A percentile compares a stretch with the other conserved stretches of the same genome.
Conservation (phyloP, 495 filamentous ascomycete species). For the Penicillium cinerascens region DNA sequence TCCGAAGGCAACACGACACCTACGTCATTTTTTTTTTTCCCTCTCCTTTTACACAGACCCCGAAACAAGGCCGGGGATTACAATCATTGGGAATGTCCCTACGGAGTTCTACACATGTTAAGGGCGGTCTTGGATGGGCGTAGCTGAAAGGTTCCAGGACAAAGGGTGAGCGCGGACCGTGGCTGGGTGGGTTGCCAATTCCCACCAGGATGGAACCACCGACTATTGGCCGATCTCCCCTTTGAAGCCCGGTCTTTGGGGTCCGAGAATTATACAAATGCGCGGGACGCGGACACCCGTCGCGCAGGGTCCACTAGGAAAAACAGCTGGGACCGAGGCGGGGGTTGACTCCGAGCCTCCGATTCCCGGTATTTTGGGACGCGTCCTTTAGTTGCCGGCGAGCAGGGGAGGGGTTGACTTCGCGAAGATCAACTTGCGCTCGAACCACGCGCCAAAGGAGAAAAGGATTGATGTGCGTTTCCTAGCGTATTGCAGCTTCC, state of each 20-base stretch:
- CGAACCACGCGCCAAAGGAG: conserved; percentile 5
- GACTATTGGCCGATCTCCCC: conserved; percentile 18
- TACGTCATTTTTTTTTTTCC: not conserved
- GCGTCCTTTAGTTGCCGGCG: conserved; percentile 1
- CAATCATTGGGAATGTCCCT: conserved; percentile 7
- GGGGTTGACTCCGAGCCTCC: not conserved
- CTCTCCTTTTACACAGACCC: not conserved
- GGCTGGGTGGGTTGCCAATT: conserved; percentile 21
- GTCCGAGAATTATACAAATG: too few relatives aligned
- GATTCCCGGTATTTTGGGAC: conserved; percentile 6
- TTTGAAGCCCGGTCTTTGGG: not conserved
- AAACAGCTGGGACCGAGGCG: not conserved
- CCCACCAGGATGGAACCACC: conserved; percentile 15
- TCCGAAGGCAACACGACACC: not conserved
- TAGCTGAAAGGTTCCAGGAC: conserved; percentile 8
- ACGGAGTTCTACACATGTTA: conserved; percentile 6
- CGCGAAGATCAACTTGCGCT: not conserved
- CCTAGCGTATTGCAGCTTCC: conserved; percentile 13
- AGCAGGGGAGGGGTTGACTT: not conserved
- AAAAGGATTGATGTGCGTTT: conserved; percentile 7
- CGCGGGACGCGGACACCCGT: not conserved
- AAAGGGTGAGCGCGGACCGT: conserved; percentile 15
- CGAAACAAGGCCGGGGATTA: not conserved
- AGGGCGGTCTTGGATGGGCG: not conserved
- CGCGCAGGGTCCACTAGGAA: not conserved